Evolutionary conservation across 345 rosid genomes (phyloP).

Genomic region (Theobroma cacao): DNA sequence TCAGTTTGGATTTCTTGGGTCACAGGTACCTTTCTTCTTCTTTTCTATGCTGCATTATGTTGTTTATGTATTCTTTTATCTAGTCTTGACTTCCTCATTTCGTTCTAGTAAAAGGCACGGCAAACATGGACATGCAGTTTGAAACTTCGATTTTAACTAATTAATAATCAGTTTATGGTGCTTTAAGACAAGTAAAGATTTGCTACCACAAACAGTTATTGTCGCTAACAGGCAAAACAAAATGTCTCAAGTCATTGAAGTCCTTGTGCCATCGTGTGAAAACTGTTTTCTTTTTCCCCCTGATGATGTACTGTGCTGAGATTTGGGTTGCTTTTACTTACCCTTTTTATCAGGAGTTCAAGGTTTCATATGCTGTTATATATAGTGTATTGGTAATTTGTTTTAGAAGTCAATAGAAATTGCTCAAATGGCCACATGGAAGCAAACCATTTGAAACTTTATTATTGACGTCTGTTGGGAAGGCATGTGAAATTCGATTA

Average conservation of each 20-base stretch:
- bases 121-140: background rate
- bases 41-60: background rate
- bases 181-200: background rate
- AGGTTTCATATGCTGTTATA: background rate
- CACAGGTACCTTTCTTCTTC: conserved; percentile 38
- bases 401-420: background rate
- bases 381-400: background rate
- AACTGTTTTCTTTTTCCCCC: background rate
- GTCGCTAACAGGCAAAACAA: background rate
- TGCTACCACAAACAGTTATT: background rate
- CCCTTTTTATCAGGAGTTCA: background rate
- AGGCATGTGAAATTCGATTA: too few species aligned
- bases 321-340: background rate
- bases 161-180: background rate
- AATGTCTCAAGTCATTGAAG: background rate
- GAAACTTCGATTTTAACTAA: background rate
- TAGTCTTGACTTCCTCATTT: background rate
- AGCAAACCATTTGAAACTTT: too few species aligned
- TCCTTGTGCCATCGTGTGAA: background rate
- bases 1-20: conserved; percentile 74
- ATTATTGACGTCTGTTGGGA: too few species aligned
- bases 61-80: background rate
- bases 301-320: background rate
- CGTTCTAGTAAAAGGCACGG: too few species aligned
- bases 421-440: too few species aligned